Percentiles rank a stretch among this genome's conserved stretches.
These are phyloP conservation scores for Carpediemonas membranifera DNA, from an alignment of 78 protist genomes.

Conservation along the genomic window DNA sequence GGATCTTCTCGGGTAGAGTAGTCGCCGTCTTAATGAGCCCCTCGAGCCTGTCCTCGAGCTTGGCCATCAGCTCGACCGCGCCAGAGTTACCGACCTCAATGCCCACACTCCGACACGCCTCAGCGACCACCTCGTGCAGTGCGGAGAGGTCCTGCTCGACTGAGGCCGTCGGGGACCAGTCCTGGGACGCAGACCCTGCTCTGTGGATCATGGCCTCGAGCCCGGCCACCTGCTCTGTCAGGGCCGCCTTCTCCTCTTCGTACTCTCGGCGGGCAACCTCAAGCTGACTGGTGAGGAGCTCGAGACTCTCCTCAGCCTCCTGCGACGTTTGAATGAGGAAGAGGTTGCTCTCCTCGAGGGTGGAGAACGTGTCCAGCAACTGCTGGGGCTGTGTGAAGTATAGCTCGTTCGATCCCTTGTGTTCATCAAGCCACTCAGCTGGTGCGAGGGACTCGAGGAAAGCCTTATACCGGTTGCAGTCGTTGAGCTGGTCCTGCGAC, in stretches of 20 bases:
- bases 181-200: no score
- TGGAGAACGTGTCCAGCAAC: conserved; percentile 45
- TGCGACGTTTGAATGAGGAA: conserved; percentile 57
- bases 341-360: conserved; percentile 57
- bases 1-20: neutral
- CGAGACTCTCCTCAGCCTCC: conserved; percentile 49
- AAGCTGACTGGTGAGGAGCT: conserved; percentile 26
- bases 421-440: conserved; percentile 7
- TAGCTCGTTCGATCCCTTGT: conserved; percentile 18
- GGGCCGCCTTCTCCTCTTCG: conserved; percentile 12
- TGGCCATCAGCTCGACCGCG: no score
- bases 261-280: neutral
- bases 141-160: neutral
- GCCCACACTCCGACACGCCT: neutral
- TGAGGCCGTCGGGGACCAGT: neutral
- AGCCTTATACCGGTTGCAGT: conserved; percentile 33
- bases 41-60: neutral
- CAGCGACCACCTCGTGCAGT: conserved; percentile 1
- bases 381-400: conserved; percentile 47
- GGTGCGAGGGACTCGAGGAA: conserved; percentile 48
- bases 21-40: conserved; percentile 8
- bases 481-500: conserved; percentile 49
- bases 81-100: neutral
- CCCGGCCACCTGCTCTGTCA: no score
- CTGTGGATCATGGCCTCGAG: no score